Percentiles rank a stretch among this genome's conserved stretches.
These are phyloP conservation scores for Penicillium nordicum DNA, from an alignment of 2,329 filamentous ascomycete species.

Conservation along the genomic window DNA sequence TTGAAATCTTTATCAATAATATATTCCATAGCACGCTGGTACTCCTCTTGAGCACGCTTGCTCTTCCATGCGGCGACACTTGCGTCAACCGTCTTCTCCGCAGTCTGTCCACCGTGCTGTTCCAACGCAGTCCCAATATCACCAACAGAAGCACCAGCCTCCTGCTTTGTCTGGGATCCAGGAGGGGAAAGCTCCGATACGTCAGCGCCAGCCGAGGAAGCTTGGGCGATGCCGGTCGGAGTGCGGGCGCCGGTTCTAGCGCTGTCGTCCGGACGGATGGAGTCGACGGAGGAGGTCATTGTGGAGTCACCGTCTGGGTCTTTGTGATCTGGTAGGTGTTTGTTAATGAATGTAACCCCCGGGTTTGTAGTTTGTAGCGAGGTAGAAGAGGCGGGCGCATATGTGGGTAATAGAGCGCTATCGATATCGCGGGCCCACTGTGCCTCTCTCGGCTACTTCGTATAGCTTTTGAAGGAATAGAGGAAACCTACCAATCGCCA, in stretches of 20 bases:
- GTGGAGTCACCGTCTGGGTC: constrained; percentile 56
- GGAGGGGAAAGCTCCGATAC: constrained; percentile 54
- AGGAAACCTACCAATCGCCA: constrained; percentile 23
- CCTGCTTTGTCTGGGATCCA: constrained; percentile 45
- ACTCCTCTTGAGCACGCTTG: constrained; percentile 57
- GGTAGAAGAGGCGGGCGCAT: neutral
- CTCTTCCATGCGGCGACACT: constrained; percentile 54
- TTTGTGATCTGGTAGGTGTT: constrained; percentile 21
- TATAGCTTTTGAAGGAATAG: neutral
- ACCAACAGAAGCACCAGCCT: constrained; percentile 3
- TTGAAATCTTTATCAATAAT: constrained; percentile 54
- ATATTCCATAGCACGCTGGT: constrained; percentile 47
- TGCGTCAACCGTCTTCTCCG: constrained; percentile 34
- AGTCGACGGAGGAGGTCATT: constrained; percentile 51
- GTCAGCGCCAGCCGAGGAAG: constrained; percentile 24
- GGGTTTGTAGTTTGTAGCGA: neutral
- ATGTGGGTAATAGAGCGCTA: constrained; percentile 6
- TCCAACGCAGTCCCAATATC: constrained; percentile 3
- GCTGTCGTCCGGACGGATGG: constrained; percentile 36
- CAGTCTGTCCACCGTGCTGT: neutral
- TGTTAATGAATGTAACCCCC: neutral
- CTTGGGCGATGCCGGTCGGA: constrained; percentile 32
- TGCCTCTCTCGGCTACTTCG: neutral
- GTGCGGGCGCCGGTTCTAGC: constrained; percentile 41
- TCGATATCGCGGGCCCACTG: constrained; percentile 4